Conservation (phyloP, 2,329 filamentous ascomycete species). For the Fusarium cicatricum region DNA sequence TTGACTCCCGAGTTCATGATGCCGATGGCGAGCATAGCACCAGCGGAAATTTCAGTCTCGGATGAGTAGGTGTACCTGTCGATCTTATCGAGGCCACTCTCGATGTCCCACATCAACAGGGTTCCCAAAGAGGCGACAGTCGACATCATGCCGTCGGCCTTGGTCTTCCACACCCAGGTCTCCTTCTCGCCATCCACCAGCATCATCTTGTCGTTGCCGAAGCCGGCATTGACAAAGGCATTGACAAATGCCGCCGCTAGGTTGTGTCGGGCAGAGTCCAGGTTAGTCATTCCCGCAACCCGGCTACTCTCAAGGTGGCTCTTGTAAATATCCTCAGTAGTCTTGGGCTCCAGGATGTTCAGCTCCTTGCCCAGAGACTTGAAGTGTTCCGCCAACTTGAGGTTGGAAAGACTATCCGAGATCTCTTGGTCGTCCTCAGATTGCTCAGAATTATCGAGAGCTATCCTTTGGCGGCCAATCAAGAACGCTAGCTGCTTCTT, state of each 20-base stretch:
- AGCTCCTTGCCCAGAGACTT: conserved; percentile 93
- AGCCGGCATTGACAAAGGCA: conserved; percentile 95
- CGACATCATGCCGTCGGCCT: conserved; percentile 97
- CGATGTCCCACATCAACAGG: conserved; percentile 91
- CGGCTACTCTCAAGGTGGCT: conserved; percentile 96
- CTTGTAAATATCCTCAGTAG: conserved; percentile 99
- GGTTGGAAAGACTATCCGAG: conserved; percentile 85
- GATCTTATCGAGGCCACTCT: conserved; percentile 90
- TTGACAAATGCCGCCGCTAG: conserved; percentile 96
- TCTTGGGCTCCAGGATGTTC: conserved; percentile 96
- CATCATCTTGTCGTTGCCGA: conserved; percentile 98
- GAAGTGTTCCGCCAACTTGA: conserved; percentile 89
- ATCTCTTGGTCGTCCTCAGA: conserved; percentile 76
- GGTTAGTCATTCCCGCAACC: conserved; percentile 90
- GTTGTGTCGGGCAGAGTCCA: conserved; percentile 95
- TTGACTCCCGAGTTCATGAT: conserved; percentile 95
- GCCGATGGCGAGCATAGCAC: conserved; percentile 90
- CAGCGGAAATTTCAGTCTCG: conserved; percentile 85
- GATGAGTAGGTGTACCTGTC: conserved; percentile 90
- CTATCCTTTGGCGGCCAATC: conserved; percentile 89
- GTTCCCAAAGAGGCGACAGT: conserved; percentile 94
- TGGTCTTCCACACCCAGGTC: conserved; percentile 99
- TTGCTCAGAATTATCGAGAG: conserved; percentile 73
- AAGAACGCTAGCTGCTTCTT: conserved; percentile 96
- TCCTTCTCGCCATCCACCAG: conserved; percentile 86